Conservation (phyloP, 352 stramenopile species). For the Globisporangium nodosum region DNA sequence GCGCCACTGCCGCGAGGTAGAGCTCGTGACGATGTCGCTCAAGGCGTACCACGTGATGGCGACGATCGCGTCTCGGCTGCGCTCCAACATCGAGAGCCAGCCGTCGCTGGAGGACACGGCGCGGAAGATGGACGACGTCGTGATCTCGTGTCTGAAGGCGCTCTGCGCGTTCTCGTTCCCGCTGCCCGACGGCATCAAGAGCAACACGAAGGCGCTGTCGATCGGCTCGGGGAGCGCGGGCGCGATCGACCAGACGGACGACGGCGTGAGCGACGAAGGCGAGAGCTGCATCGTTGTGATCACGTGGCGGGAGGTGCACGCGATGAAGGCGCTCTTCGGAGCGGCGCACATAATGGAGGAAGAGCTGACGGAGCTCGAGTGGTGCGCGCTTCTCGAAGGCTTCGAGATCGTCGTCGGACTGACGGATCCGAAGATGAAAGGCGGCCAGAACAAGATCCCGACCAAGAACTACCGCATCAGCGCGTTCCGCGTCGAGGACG, state of each 20-base stretch:
- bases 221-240: constrained; percentile 16
- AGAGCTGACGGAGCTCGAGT: constrained; percentile 69
- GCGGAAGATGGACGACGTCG: constrained; percentile 71
- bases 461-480: constrained; percentile 72
- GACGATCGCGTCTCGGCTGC: constrained; percentile 63
- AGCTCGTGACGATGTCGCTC: constrained; percentile 76
- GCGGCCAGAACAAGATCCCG: constrained; percentile 64
- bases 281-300: constrained; percentile 61
- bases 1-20: constrained; percentile 73
- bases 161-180: constrained; percentile 80
- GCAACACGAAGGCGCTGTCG: constrained; percentile 27
- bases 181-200: constrained; percentile 54
- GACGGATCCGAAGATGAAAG: constrained; percentile 65
- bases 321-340: constrained; percentile 85
- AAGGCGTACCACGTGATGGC: constrained; percentile 83
- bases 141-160: constrained; percentile 61
- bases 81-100: constrained; percentile 40
- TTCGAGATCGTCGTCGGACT: constrained; percentile 82
- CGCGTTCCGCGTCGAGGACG: constrained; percentile 71
- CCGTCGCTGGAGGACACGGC: constrained; percentile 27
- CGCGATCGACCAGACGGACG: constrained; percentile 27
- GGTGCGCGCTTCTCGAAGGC: constrained; percentile 65
- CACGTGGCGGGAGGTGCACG: constrained; percentile 80
- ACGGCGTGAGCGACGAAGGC: constrained; percentile 41
- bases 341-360: constrained; percentile 84